A percentile compares a stretch with the other conserved stretches of the same genome.
Evolutionary conservation across 371 early-diverging fungal species (phyloP).

Genomic region (Mucor sp.): DNA sequence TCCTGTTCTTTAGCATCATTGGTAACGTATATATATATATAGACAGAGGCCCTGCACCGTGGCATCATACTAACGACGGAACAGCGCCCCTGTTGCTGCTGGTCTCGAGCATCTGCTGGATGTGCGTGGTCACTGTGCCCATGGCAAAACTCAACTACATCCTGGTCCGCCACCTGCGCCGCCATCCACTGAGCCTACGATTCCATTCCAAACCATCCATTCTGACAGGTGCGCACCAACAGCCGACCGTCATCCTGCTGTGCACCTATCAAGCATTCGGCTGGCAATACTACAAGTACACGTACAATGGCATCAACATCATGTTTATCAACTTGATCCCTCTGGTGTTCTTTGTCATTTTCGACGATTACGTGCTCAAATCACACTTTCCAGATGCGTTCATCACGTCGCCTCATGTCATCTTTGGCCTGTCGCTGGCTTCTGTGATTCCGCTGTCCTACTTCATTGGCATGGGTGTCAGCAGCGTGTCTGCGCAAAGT

Average conservation of each 20-base stretch:
- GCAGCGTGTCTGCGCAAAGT: conserved; percentile 95
- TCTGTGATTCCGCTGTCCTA: conserved; percentile 93
- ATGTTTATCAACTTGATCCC: conserved; percentile 91
- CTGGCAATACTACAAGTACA: conserved; percentile 89
- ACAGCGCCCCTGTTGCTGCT: conserved; percentile 77
- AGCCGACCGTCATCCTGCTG: conserved; percentile 64
- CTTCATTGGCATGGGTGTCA: conserved; percentile 96
- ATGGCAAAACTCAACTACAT: conserved; percentile 93
- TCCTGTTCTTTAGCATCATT: conserved; percentile 52
- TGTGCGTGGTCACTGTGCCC: conserved; percentile 89
- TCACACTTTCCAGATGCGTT: conserved; percentile 48
- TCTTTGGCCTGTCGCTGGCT: conserved; percentile 79
- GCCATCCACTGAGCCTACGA: conserved; percentile 79
- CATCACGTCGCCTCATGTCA: conserved; percentile 65
- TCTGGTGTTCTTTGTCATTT: conserved; percentile 76
- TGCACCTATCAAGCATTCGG: conserved; percentile 84
- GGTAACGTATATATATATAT: conserved; percentile 50
- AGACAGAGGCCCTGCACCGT: no score
- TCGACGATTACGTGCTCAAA: conserved; percentile 82
- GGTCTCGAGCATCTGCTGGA: conserved; percentile 82
- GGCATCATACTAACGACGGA: not conserved
- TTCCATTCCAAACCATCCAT: conserved; percentile 65
- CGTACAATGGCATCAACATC: conserved; percentile 95
- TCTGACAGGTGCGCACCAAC: conserved; percentile 33
- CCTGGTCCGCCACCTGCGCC: conserved; percentile 73